Evolutionary conservation across 164 flowering plant genomes (phyloP).

Genomic region (Aristolochia contorta): DNA sequence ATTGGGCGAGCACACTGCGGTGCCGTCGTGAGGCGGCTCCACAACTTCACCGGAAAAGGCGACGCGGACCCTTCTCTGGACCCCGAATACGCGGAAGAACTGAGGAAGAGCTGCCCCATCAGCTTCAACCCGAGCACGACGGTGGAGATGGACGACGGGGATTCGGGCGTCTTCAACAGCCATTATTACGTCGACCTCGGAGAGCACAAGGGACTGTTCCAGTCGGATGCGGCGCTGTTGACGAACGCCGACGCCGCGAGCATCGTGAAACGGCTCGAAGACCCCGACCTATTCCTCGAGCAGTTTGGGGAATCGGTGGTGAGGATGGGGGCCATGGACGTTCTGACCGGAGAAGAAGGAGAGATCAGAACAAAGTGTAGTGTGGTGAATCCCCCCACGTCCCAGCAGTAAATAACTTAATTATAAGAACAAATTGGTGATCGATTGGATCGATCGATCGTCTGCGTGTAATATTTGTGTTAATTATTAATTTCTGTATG

Average conservation of each 20-base stretch:
- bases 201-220: slow-evolving; percentile 25
- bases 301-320: slow-evolving; percentile 17
- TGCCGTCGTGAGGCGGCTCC: slow-evolving; percentile 27
- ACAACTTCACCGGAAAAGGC: slow-evolving; percentile 45
- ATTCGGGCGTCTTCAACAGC: slow-evolving; percentile 23
- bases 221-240: slow-evolving; percentile 38
- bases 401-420: too few relatives aligned
- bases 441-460: too few relatives aligned
- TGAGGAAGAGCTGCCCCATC: slow-evolving; percentile 26
- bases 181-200: slow-evolving; percentile 16
- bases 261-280: slow-evolving; percentile 8
- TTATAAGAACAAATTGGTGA: too few relatives aligned
- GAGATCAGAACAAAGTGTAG: slow-evolving; percentile 22
- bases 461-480: too few relatives aligned
- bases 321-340: slow-evolving; percentile 20
- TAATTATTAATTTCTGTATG: too few relatives aligned
- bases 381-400: slow-evolving; percentile 7
- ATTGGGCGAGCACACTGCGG: slow-evolving; percentile 39
- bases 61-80: slow-evolving; percentile 41
- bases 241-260: slow-evolving; percentile 6
- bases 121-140: slow-evolving; percentile 14
- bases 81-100: slow-evolving; percentile 23
- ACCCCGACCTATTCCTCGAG: slow-evolving; percentile 11
- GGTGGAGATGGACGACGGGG: slow-evolving; percentile 34
- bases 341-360: slow-evolving; percentile 22